These are phyloP conservation scores for Aspergillus sp. DNA, from an alignment of 2,329 filamentous ascomycete genomes.

Conservation along the genomic window DNA sequence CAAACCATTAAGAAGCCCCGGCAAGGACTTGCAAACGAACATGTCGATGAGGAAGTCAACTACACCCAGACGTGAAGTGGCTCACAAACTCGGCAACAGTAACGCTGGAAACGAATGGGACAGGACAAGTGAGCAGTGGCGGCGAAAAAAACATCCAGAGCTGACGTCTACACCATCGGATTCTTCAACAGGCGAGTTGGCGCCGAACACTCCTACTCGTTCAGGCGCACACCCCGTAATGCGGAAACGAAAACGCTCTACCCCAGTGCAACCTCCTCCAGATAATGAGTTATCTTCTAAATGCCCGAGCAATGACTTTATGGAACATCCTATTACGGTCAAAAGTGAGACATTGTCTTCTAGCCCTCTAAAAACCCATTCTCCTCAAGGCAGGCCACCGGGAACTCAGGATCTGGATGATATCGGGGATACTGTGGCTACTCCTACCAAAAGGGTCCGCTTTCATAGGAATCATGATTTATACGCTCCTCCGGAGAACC, in stretches of 20 bases:
- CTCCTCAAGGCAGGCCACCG: constrained; percentile 29
- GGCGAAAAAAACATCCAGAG: constrained; percentile 2
- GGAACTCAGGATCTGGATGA: constrained; percentile 64
- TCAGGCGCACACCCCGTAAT: constrained; percentile 1
- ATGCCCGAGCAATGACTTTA: constrained; percentile 6
- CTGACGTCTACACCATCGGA: constrained; percentile 20
- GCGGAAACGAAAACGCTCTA: constrained; percentile 24
- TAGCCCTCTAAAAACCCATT: constrained; percentile 25
- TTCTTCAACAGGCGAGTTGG: constrained; percentile 7
- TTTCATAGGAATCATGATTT: constrained; percentile 1
- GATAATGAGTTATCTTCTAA: not conserved
- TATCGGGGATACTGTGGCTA: constrained; percentile 39
- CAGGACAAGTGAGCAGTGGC: not conserved
- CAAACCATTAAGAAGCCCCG: not conserved
- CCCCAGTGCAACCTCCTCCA: not conserved
- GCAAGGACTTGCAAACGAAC: not conserved
- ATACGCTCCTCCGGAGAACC: not conserved
- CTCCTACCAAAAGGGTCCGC: constrained; percentile 40
- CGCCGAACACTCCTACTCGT: not conserved
- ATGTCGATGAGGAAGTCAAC: not conserved
- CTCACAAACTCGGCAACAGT: not conserved
- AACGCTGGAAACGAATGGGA: not conserved
- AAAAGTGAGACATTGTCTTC: constrained; percentile 39
- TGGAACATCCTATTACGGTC: constrained; percentile 24
- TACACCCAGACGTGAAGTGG: not conserved